Percentiles rank a stretch among this genome's conserved stretches.
These are phyloP conservation scores for Piper betle DNA, from an alignment of 164 flowering plant genomes.

Conservation along the genomic window DNA sequence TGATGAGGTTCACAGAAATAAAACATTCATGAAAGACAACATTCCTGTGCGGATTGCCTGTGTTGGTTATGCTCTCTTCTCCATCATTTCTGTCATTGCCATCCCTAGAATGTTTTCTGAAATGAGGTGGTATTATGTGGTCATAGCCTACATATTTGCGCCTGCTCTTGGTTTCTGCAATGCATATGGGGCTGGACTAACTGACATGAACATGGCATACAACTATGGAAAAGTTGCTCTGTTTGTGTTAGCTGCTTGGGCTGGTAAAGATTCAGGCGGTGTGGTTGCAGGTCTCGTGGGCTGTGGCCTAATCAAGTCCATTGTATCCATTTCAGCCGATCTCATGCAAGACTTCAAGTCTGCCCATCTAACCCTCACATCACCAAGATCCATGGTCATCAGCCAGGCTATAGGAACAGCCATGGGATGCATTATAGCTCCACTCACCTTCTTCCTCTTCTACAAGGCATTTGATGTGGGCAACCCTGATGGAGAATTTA, in stretches of 20 bases:
- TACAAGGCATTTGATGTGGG: constrained; percentile 93
- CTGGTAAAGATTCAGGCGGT: constrained; percentile 61
- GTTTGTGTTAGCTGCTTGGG: constrained; percentile 54
- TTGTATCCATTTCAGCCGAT: constrained; percentile 66
- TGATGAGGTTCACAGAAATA: constrained; percentile 41
- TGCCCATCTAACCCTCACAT: constrained; percentile 75
- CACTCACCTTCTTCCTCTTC: constrained; percentile 70
- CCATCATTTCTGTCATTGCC: constrained; percentile 50
- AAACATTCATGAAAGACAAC: constrained; percentile 51
- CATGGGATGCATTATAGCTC: constrained; percentile 82
- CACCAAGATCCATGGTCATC: constrained; percentile 76
- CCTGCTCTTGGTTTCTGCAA: constrained; percentile 86
- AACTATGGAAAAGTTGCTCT: constrained; percentile 89
- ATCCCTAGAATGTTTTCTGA: constrained; percentile 76
- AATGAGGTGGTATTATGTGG: constrained; percentile 74
- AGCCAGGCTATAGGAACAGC: constrained; percentile 83
- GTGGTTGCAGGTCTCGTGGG: constrained; percentile 83
- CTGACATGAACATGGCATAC: constrained; percentile 87
- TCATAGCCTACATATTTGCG: constrained; percentile 65
- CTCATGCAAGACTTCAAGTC: constrained; percentile 92
- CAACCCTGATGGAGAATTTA: constrained; percentile 67
- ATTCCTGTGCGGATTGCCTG: constrained; percentile 68
- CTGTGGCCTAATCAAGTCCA: constrained; percentile 78
- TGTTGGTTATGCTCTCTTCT: constrained; percentile 38
- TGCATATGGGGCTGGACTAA: constrained; percentile 87